phyloP scores from a whole-genome alignment of 2,329 filamentous ascomycete species.

The Dothideomycetidae sp. region DNA sequence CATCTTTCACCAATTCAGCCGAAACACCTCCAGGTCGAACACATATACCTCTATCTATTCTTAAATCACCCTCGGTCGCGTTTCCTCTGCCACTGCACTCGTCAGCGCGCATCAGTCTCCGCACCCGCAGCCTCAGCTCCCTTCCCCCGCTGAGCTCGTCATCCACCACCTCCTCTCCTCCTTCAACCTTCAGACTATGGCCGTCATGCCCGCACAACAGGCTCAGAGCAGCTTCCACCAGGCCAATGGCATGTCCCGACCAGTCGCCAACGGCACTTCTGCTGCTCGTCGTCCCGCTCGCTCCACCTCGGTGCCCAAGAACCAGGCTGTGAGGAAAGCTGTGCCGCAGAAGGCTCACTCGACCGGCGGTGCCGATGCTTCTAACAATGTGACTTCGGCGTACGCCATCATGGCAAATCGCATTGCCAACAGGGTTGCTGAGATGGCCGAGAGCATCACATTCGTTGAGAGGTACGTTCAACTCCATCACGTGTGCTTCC shows the following conservation, averaged over 20 bases:
- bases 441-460: slow-evolving; percentile 40
- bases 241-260: slow-evolving; percentile 7
- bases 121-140: too few relatives aligned
- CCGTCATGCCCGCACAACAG: slow-evolving; percentile 5
- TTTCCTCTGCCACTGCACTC: too few relatives aligned
- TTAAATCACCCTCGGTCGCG: too few relatives aligned
- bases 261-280: slow-evolving; percentile 12
- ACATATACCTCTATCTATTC: too few relatives aligned
- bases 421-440: slow-evolving; percentile 37
- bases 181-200: neutral
- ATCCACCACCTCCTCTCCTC: neutral
- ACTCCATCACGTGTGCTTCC: too few relatives aligned
- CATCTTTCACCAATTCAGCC: too few relatives aligned
- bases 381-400: slow-evolving; percentile 26
- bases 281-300: slow-evolving; percentile 13
- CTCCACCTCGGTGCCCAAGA: slow-evolving; percentile 13
- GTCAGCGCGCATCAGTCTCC: too few relatives aligned
- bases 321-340: slow-evolving; percentile 8
- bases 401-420: slow-evolving; percentile 38
- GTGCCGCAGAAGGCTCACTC: slow-evolving; percentile 20
- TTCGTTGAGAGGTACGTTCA: slow-evolving; percentile 31
- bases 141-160: neutral
- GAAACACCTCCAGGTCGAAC: too few relatives aligned
- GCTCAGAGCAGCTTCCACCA: slow-evolving; percentile 5
- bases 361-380: slow-evolving; percentile 18